Conservation (phyloP, 2,329 filamentous ascomycete species). For the Zarea fungicola region DNA sequence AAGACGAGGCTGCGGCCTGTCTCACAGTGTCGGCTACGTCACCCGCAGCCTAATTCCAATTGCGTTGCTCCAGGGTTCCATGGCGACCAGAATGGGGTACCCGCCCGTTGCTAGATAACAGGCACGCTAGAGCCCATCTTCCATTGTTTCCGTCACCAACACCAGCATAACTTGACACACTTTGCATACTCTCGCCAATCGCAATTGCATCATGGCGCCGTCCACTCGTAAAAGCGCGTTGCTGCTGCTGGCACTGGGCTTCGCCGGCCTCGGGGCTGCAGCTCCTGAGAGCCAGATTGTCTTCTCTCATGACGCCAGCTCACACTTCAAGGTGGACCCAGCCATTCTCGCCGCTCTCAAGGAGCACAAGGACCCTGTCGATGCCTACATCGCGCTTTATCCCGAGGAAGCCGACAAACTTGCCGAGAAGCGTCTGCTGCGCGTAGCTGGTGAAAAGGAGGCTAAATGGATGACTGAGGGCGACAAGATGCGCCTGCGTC, state of each 20-base stretch:
- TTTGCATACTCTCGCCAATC: not conserved
- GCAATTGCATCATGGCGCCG: not conserved
- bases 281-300: conserved; percentile 14
- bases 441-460: conserved; percentile 57
- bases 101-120: not conserved
- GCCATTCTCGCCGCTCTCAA: conserved; percentile 22
- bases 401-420: conserved; percentile 23
- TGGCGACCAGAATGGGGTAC: not conserved
- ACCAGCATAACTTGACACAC: not conserved
- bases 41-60: not conserved
- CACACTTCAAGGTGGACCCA: conserved; percentile 17
- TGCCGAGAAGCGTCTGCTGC: conserved; percentile 51
- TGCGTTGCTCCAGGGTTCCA: not conserved
- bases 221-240: not conserved
- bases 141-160: not conserved
- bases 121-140: not conserved
- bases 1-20: no score
- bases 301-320: conserved; percentile 12
- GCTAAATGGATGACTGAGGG: conserved; percentile 65
- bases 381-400: conserved; percentile 23
- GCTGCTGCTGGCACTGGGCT: not conserved
- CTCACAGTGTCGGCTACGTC: no score
- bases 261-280: conserved; percentile 9
- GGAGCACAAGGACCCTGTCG: conserved; percentile 24
- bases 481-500: conserved; percentile 64